phyloP scores from a whole-genome alignment of 2,329 filamentous ascomycete species.

The Cryphonectria parasitica region DNA sequence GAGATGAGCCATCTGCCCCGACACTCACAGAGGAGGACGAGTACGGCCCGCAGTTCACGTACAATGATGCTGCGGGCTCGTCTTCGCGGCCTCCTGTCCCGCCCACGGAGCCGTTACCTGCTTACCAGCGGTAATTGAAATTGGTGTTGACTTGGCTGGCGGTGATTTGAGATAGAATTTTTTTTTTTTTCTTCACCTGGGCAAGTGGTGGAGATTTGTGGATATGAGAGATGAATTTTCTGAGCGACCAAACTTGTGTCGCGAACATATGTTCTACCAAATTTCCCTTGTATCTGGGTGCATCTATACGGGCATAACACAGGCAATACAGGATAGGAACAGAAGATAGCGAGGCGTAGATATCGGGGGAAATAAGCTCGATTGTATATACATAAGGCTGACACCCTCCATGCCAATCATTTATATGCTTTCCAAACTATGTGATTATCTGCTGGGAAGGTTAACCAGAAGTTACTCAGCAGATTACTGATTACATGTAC shows the following conservation, averaged over 20 bases:
- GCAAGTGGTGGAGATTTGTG: neutral
- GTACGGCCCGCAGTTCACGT: constrained; percentile 25
- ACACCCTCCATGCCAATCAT: neutral
- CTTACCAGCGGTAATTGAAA: constrained; percentile 25
- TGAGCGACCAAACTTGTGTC: neutral
- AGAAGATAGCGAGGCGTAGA: neutral
- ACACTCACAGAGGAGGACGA: constrained; percentile 60
- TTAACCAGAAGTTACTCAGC: neutral
- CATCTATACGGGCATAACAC: neutral
- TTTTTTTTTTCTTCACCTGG: neutral
- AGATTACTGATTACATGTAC: too few relatives aligned
- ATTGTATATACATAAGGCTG: neutral
- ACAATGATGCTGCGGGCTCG: constrained; percentile 10
- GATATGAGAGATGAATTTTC: neutral
- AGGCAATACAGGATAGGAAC: neutral
- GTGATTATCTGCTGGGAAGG: neutral
- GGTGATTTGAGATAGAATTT: neutral
- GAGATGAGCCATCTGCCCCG: constrained; percentile 59
- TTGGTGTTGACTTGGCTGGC: neutral
- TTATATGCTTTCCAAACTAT: neutral
- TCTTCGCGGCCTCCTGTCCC: constrained; percentile 6
- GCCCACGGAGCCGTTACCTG: constrained; percentile 23
- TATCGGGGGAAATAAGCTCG: neutral
- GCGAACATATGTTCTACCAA: neutral
- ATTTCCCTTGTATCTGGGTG: neutral